A percentile compares a stretch with the other conserved stretches of the same genome.
These are phyloP conservation scores for Gynostemma pentaphyllum DNA, from an alignment of 306 rosid species.

Conservation along the genomic window DNA sequence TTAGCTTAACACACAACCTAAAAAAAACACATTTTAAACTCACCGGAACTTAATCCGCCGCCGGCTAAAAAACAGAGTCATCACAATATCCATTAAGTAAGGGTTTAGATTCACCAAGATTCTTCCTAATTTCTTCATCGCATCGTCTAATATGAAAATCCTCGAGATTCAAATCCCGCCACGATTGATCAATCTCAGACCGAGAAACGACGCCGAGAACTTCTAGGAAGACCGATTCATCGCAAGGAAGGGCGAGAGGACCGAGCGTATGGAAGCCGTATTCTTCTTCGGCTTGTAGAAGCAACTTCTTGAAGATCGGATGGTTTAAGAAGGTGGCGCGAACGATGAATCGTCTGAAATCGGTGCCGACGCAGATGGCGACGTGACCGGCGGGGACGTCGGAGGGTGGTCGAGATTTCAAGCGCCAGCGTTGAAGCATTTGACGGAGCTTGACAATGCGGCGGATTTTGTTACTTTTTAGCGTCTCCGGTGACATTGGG, in stretches of 20 bases:
- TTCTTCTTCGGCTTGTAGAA: constrained; percentile 65
- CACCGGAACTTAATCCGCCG: not conserved
- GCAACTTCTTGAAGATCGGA: constrained; percentile 68
- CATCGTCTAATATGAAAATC: constrained; percentile 44
- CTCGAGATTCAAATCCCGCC: constrained; percentile 16
- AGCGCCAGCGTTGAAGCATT: constrained; percentile 73
- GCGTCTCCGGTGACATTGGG: constrained; percentile 28
- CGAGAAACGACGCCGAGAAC: constrained; percentile 39
- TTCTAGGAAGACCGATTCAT: constrained; percentile 60
- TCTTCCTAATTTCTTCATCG: constrained; percentile 39
- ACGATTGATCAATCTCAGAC: constrained; percentile 28
- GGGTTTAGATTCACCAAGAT: constrained; percentile 55
- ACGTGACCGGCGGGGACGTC: constrained; percentile 87
- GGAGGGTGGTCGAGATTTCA: constrained; percentile 39
- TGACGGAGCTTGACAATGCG: constrained; percentile 74
- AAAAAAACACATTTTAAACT: too few relatives aligned
- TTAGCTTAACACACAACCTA: too few relatives aligned
- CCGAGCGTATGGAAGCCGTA: constrained; percentile 77
- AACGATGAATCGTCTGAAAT: constrained; percentile 48
- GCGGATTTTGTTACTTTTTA: constrained; percentile 54
- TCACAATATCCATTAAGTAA: constrained; percentile 35
- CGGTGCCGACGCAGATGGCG: constrained; percentile 70
- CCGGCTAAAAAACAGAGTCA: constrained; percentile 22
- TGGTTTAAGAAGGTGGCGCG: constrained; percentile 69
- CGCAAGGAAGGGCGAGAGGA: constrained; percentile 72